phyloP scores from a whole-genome alignment of 1,139 yeast genomes.

The Meyerozyma athensensis region DNA sequence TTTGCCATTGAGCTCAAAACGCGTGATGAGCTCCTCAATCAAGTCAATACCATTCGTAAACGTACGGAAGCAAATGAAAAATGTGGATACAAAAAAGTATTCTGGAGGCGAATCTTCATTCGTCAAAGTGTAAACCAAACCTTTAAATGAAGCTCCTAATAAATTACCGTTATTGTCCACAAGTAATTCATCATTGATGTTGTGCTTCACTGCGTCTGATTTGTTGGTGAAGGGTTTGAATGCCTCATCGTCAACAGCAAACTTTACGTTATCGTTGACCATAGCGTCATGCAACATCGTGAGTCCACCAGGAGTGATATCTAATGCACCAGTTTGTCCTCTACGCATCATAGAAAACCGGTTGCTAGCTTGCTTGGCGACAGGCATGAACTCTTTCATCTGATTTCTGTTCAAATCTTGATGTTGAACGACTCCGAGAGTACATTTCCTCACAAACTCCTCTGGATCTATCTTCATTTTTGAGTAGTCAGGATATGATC shows the following conservation, averaged over 20 bases:
- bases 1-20: constrained; percentile 51
- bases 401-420: constrained; percentile 29
- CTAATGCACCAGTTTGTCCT: constrained; percentile 50
- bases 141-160: constrained; percentile 76
- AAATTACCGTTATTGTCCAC: constrained; percentile 49
- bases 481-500: constrained; percentile 71
- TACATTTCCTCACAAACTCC: constrained; percentile 57
- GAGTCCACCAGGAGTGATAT: constrained; percentile 56
- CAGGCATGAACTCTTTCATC: constrained; percentile 14
- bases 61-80: constrained; percentile 74
- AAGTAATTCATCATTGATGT: constrained; percentile 41
- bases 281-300: constrained; percentile 48
- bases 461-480: constrained; percentile 55
- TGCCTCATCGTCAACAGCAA: constrained; percentile 38
- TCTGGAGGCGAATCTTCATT: constrained; percentile 69
- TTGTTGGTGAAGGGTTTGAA: constrained; percentile 31
- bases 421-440: constrained; percentile 54
- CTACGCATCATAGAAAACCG: constrained; percentile 61
- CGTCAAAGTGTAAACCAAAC: constrained; percentile 66
- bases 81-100: constrained; percentile 66
- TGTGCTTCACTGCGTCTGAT: constrained; percentile 9
- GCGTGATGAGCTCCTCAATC: constrained; percentile 59
- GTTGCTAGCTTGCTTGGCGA: constrained; percentile 17
- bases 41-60: constrained; percentile 70
- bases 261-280: constrained; percentile 35